Base-by-base conservation (phyloP, 2,329 filamentous ascomycete species). In the Alternaria consortialis region DNA sequence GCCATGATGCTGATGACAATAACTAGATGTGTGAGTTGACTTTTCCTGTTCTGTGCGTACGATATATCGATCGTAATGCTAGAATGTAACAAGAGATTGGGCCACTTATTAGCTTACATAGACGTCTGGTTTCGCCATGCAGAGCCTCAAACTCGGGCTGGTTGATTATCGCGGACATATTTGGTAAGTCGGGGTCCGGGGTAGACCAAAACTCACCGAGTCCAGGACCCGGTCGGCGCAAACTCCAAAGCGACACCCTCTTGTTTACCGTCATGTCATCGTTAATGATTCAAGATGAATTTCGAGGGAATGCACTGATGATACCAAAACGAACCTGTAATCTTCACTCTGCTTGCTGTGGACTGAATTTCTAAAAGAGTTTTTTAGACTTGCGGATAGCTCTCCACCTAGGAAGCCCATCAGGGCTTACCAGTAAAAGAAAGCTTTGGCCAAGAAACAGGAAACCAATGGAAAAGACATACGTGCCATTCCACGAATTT, bases 161-260 rank as follows among this genome's bases (percentile, higher is more conserved):
- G 12, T 13, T 13, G 47, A 31, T 8, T n/a, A 20, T 37, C 39
- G 31, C 20, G 47, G 55, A 43, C 31, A 32, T 37, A 52, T 44
- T 52, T 52, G 39, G 46, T 20, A 52, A 52, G 37, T 43, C 46
- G 55, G 55, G 25, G 27, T 40, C 53, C 43, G 43, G 36, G 31
- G 39, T 31, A 31, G 7, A 44, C 7, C 31, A 53, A 57, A 57
- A 57, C 37, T n/a, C 39, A 31, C 55, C 55, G 55, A 57, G 25
- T 12, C 12, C n/a, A 39, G 47, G 47, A 9, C 11, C 23, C 11
- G n/a, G 2, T 9, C 37, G 9, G 37, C 17, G 6, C 13, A 5
- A 23, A 23, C 37, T 12, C 13, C 9, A 17, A 12, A 23, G 23
- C 9, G 23, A 40, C 37, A 13, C 20, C 20, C 20, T 2, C 20